Evolutionary conservation across 768 basidiomycete species (phyloP).

Genomic region (Tricholoma sp.): DNA sequence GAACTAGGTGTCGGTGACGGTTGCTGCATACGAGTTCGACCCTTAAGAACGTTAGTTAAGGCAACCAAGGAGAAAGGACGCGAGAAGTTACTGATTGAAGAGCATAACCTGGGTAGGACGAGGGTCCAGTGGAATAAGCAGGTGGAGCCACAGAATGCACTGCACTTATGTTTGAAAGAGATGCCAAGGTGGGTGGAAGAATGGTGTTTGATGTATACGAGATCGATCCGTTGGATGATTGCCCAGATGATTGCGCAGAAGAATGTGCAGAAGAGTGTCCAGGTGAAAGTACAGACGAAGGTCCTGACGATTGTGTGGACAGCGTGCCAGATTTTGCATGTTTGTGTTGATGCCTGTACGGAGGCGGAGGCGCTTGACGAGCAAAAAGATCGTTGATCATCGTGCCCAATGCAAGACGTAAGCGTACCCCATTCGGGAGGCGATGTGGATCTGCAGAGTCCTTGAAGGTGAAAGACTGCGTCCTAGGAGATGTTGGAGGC

Average conservation of each 20-base stretch:
- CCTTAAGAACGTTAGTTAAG: conserved; percentile 8
- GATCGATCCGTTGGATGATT: conserved; percentile 18
- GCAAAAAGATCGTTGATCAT: conserved; percentile 82
- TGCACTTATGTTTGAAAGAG: conserved; percentile 19
- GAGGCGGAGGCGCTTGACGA: conserved; percentile 56
- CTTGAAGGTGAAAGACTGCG: conserved; percentile 26
- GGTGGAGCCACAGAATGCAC: neutral
- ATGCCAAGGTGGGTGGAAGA: conserved; percentile 20
- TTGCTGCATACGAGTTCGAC: conserved; percentile 3
- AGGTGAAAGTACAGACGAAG: neutral
- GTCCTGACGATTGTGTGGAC: neutral
- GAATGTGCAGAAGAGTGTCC: conserved; percentile 14
- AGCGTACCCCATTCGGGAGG: conserved; percentile 76
- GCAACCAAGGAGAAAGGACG: neutral
- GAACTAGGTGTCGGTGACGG: conserved; percentile 24
- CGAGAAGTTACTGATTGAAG: conserved; percentile 10
- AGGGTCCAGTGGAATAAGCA: conserved; percentile 10
- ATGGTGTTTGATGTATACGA: conserved; percentile 13
- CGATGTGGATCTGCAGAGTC: conserved; percentile 45
- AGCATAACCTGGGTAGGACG: conserved; percentile 10
- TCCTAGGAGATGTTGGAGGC: conserved; percentile 47
- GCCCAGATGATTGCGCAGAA: conserved; percentile 10
- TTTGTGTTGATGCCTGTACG: conserved; percentile 32
- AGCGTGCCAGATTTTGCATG: conserved; percentile 11
- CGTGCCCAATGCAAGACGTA: conserved; percentile 69